phyloP scores from a whole-genome alignment of 768 basidiomycete genomes.

The Auriculariales sp. region DNA sequence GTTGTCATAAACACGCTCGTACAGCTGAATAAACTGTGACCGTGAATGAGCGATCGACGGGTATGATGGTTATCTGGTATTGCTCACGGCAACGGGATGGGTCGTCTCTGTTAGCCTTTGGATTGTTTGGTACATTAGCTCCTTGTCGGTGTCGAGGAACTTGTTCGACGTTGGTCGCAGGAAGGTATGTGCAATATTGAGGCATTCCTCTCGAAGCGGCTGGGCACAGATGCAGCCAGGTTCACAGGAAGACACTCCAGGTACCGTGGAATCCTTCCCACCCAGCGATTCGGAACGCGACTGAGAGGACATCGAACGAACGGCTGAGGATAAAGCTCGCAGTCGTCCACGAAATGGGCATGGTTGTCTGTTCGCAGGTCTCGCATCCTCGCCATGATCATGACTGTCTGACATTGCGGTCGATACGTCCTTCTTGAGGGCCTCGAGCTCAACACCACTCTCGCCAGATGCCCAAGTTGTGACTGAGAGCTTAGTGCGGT shows the following conservation, averaged over 20 bases:
- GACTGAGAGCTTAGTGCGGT: too few relatives aligned
- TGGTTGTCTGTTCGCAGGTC: not conserved
- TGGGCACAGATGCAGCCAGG: not conserved
- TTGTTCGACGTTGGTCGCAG: conserved; percentile 10
- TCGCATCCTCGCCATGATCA: not conserved
- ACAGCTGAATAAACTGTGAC: conserved; percentile 20
- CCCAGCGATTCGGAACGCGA: too few relatives aligned
- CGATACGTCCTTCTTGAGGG: too few relatives aligned
- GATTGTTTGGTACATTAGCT: conserved; percentile 16
- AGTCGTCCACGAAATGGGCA: not conserved
- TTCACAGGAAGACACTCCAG: not conserved
- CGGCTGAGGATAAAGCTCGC: not conserved
- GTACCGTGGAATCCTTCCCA: not conserved
- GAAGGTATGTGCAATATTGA: conserved; percentile 14
- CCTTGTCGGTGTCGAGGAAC: conserved; percentile 12
- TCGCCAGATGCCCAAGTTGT: too few relatives aligned
- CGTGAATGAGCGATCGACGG: not conserved
- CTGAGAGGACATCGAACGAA: not conserved
- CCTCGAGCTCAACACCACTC: too few relatives aligned
- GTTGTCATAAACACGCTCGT: conserved; percentile 18
- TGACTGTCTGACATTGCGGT: not conserved
- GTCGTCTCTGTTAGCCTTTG: conserved; percentile 15
- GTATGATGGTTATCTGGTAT: not conserved
- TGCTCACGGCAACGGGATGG: conserved; percentile 23
- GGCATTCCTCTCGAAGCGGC: conserved; percentile 15